Percentiles rank a stretch among this genome's conserved stretches.
Evolutionary conservation across 1,284 basidiomycete species (phyloP).

Genomic region (Cutaneotrichosporon arboriforme): DNA sequence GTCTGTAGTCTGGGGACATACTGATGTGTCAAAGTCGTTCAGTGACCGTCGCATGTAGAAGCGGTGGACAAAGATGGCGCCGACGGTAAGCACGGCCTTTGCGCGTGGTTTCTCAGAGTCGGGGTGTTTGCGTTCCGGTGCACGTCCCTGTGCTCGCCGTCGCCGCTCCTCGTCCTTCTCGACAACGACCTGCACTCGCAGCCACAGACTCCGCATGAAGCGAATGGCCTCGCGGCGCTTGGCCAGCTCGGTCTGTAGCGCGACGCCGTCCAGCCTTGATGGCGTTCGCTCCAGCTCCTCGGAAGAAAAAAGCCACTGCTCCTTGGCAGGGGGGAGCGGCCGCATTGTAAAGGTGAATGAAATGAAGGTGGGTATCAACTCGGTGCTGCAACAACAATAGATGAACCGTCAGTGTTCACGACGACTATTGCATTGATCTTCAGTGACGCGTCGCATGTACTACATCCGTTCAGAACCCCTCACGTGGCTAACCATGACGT

Average conservation of each 20-base stretch:
- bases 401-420: no score
- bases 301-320: constrained; percentile 37
- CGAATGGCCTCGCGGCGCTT: constrained; percentile 26
- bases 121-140: not conserved
- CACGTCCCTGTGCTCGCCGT: no score
- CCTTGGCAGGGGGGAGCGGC: constrained; percentile 21
- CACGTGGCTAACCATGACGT: not conserved
- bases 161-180: no score
- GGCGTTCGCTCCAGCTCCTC: constrained; percentile 28
- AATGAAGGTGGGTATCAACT: not conserved
- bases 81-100: constrained; percentile 59
- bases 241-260: constrained; percentile 27
- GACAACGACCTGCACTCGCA: constrained; percentile 2
- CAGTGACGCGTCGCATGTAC: not conserved
- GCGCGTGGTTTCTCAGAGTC: constrained; percentile 15
- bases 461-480: no score
- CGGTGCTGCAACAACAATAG: no score
- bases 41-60: constrained; percentile 92
- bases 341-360: constrained; percentile 22
- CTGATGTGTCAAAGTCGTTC: constrained; percentile 61
- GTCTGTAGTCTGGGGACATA: constrained; percentile 10
- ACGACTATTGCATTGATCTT: no score
- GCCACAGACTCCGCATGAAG: constrained; percentile 13
- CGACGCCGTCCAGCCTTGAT: constrained; percentile 26
- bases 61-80: constrained; percentile 83